These are phyloP conservation scores for Fusarium mangiferae DNA, from an alignment of 2,329 filamentous ascomycete species.

Conservation along the genomic window DNA sequence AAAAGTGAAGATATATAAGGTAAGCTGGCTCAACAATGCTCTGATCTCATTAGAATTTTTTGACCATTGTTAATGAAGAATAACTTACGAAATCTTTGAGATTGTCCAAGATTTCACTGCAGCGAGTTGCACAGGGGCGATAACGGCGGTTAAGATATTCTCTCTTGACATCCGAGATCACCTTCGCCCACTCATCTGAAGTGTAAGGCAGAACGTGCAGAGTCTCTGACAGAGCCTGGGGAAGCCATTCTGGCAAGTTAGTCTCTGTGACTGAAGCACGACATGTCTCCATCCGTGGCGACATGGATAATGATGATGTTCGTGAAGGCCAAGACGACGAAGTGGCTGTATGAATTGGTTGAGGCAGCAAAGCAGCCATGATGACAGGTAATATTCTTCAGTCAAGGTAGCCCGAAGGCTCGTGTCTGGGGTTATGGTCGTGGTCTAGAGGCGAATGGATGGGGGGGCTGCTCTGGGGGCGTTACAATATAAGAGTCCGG, in stretches of 20 bases:
- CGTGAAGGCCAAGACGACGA: slow-evolving; percentile 22
- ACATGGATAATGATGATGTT: slow-evolving; percentile 27
- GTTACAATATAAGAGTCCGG: slow-evolving; percentile 40
- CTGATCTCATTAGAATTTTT: slow-evolving; percentile 35
- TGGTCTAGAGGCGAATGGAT: slow-evolving; percentile 12
- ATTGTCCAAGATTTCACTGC: slow-evolving; percentile 63
- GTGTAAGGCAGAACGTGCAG: slow-evolving; percentile 55
- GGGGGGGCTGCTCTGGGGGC: slow-evolving; percentile 30
- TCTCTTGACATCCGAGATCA: slow-evolving; percentile 64
- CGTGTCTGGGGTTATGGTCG: slow-evolving; percentile 7
- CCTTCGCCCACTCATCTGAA: slow-evolving; percentile 60
- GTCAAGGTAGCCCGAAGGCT: background rate
- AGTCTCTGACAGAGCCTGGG: slow-evolving; percentile 29
- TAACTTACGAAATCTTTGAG: slow-evolving; percentile 57
- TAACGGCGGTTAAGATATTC: slow-evolving; percentile 63
- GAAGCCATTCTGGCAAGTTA: slow-evolving; percentile 24
- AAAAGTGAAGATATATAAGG: slow-evolving; percentile 69
- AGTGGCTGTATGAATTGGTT: slow-evolving; percentile 22
- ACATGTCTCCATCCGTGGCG: slow-evolving; percentile 23
- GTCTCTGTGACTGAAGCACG: slow-evolving; percentile 5
- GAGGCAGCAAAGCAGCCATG: slow-evolving; percentile 38
- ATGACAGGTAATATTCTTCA: background rate
- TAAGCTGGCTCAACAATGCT: slow-evolving; percentile 62
- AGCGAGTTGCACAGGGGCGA: slow-evolving; percentile 63
- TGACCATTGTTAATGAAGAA: background rate